Base-by-base conservation (phyloP, 192 early-diverging fungal genomes). In the Borealophlyctis nickersoniae region DNA sequence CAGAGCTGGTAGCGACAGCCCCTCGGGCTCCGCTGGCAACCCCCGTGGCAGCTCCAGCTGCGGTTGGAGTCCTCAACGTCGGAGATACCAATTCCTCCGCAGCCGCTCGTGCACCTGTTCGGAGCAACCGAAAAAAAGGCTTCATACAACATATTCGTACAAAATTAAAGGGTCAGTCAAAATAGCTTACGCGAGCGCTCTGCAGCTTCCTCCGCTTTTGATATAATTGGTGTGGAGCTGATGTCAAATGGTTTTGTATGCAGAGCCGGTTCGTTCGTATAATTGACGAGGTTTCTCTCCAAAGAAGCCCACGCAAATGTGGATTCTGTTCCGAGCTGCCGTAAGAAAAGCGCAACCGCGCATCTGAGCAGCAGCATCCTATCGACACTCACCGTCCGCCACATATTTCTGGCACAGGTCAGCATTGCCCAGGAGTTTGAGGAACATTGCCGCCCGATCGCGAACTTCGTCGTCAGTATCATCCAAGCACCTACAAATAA, bases 401-500 rank as follows among this genome's bases (percentile, higher is more conserved):
- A 92, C 75, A 62, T 91, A 96, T 74, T 81, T 78, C 60, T 84
- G 73, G 27, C 82, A 80, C 23, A 81, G 60, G 7, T 78, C 72
- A 9, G 85, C 82, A 62, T 87, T 83, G 49, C 84, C 86, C 54
- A 92, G 82, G 24, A 97, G 79, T 30, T 82, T 82, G 70, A 99
- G 81, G 55, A 86, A 93, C 82, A 98, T 82, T 0, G 91, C 88
- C 11, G 95, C 92, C 56, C 95, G 87, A 65, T 99, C 97, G 63
- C 97, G 88, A 45, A 99, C 97, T 73, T 99, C 95, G 73, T 99
- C 97, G 74, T 99, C 97, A 57, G 82, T 88, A 72, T 99, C 97
- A 63, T 99, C 97, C 67, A 94, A 75, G 73, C 95, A 98, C 66
- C 96, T 91, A 11, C 62, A 49, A 24, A 54, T 16, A 54, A 33